These are phyloP conservation scores for Neonectria magnoliae DNA, from an alignment of 2,329 filamentous ascomycete species.

Conservation along the genomic window DNA sequence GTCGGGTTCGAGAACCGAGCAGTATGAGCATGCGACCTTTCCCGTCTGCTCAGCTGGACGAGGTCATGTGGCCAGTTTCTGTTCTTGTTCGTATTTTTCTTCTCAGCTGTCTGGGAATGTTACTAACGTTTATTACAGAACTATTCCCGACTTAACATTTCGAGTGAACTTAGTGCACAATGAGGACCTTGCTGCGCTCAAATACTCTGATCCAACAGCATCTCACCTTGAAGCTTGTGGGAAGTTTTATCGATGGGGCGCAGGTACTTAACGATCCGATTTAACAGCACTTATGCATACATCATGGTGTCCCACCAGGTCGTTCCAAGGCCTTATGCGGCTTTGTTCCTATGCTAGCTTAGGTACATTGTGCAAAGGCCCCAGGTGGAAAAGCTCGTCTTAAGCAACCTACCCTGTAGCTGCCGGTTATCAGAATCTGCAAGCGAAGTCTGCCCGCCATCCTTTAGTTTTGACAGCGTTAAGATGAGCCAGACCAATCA, in stretches of 20 bases:
- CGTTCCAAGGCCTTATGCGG: not conserved
- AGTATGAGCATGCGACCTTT: conserved; percentile 20
- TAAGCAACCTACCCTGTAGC: not conserved
- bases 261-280: not conserved
- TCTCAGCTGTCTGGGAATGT: not conserved
- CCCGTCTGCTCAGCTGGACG: conserved; percentile 18
- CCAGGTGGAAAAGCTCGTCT: not conserved
- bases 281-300: not conserved
- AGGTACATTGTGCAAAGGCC: not conserved
- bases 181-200: not conserved
- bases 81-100: conserved; percentile 7
- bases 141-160: not conserved
- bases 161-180: not conserved
- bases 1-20: conserved; percentile 7
- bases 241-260: not conserved
- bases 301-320: not conserved
- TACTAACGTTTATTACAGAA: not conserved
- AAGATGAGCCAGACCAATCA: not conserved
- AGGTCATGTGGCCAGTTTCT: conserved; percentile 15
- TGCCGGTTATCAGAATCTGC: not conserved
- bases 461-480: not conserved
- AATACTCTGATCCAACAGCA: not conserved
- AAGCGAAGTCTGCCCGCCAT: not conserved
- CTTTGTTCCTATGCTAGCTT: not conserved
- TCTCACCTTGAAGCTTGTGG: not conserved